A percentile compares a stretch with the other conserved stretches of the same genome.
Evolutionary conservation across 345 rosid genomes (phyloP).

Genomic region (Eucalyptus regnans): DNA sequence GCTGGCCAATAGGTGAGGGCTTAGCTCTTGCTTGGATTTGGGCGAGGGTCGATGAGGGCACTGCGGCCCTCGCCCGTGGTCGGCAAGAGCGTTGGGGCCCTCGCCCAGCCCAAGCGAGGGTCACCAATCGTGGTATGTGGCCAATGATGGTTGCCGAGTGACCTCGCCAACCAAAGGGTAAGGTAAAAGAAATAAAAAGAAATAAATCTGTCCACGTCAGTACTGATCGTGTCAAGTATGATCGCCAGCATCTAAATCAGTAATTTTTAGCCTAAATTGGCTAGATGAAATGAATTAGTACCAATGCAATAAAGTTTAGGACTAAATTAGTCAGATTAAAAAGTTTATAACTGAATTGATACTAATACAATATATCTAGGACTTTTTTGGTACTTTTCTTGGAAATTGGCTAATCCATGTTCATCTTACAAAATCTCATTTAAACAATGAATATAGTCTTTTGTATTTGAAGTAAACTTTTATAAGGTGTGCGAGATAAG

Average conservation of each 20-base stretch:
- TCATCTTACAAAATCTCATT: background rate
- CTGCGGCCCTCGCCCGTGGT: accelerated
- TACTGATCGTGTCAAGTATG: no score
- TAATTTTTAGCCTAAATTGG: no score
- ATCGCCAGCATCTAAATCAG: accelerated
- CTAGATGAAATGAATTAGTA: accelerated
- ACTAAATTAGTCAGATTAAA: accelerated
- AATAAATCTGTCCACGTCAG: no score
- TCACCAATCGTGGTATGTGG: accelerated
- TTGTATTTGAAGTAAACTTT: background rate
- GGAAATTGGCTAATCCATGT: background rate
- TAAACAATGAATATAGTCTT: background rate
- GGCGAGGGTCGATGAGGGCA: accelerated
- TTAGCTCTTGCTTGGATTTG: no score
- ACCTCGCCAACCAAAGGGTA: no score
- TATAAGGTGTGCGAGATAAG: background rate
- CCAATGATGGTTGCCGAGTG: accelerated
- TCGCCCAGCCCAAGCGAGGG: accelerated
- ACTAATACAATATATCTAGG: no score
- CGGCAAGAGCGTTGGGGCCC: background rate
- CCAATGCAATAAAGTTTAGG: accelerated
- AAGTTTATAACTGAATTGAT: accelerated
- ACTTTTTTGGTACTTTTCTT: background rate
- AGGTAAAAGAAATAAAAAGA: no score
- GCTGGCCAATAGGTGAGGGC: no score